A percentile compares a stretch with the other conserved stretches of the same genome.
phyloP scores from a whole-genome alignment of 106 monocot species.

The Dioscorea dumetorum region DNA sequence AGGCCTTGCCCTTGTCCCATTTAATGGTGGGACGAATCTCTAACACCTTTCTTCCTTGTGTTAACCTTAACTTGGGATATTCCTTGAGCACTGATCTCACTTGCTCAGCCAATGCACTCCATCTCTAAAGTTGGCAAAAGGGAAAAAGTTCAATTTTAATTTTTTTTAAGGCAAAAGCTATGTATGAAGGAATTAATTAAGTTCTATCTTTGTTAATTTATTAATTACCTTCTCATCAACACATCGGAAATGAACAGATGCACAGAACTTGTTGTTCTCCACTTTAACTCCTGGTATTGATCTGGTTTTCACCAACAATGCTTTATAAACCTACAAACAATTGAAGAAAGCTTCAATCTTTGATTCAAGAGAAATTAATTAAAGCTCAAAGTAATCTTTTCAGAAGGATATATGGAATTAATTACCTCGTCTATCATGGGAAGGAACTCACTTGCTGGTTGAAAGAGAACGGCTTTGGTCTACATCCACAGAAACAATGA shows the following conservation, averaged over 20 bases:
- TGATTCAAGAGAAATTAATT: neutral
- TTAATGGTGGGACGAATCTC: conserved; percentile 82
- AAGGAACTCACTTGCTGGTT: conserved; percentile 47
- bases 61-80: conserved; percentile 48
- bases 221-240: conserved; percentile 65
- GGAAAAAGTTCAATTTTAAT: neutral
- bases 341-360: neutral
- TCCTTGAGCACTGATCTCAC: conserved; percentile 52
- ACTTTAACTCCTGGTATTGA: conserved; percentile 41
- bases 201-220: no score
- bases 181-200: neutral
- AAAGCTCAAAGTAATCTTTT: neutral
- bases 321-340: conserved; percentile 34
- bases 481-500: neutral
- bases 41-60: conserved; percentile 74
- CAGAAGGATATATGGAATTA: no score
- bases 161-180: neutral
- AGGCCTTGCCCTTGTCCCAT: conserved; percentile 89
- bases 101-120: conserved; percentile 45
- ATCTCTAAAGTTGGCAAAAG: conserved; percentile 27
- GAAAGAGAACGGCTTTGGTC: conserved; percentile 30
- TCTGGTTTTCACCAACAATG: conserved; percentile 57
- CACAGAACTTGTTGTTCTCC: conserved; percentile 82
- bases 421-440: conserved; percentile 36
- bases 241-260: conserved; percentile 77